Percentiles rank a stretch among this genome's conserved stretches.
phyloP scores from a whole-genome alignment of 768 basidiomycete genomes.

The Trametes sanguinea region DNA sequence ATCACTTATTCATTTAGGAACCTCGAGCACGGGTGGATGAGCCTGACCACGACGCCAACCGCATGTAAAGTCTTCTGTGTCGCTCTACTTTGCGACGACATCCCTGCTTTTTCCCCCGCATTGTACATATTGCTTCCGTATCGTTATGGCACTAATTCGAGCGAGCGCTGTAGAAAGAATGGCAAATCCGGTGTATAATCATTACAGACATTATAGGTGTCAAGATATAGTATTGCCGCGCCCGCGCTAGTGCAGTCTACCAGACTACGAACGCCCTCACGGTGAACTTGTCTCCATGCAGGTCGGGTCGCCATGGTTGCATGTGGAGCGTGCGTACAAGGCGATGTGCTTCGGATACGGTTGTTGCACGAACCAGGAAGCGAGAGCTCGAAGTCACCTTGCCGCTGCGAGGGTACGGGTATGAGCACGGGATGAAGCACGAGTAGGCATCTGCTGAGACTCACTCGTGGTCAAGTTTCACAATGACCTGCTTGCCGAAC shows the following conservation, averaged over 20 bases:
- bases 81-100: background rate
- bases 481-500: conserved; percentile 45
- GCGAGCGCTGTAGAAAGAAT: too few species aligned
- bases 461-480: conserved; percentile 50
- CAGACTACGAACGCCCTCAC: conserved; percentile 53
- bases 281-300: conserved; percentile 41
- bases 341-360: conserved; percentile 67
- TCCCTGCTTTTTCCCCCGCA: background rate
- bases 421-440: background rate
- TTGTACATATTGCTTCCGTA: background rate
- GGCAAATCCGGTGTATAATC: background rate
- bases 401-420: background rate
- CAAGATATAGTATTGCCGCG: background rate
- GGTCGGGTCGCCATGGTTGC: conserved; percentile 45
- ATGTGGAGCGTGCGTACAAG: conserved; percentile 65
- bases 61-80: conserved; percentile 48
- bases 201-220: background rate
- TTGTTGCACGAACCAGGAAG: conserved; percentile 55
- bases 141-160: background rate
- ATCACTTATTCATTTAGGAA: conserved; percentile 40
- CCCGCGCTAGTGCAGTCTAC: conserved; percentile 33
- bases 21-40: conserved; percentile 61
- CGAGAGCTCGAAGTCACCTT: conserved; percentile 38
- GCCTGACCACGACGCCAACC: conserved; percentile 64
- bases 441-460: conserved; percentile 24